Conservation (phyloP, 2,329 filamentous ascomycete species). For the Sarocladium oryzae region DNA sequence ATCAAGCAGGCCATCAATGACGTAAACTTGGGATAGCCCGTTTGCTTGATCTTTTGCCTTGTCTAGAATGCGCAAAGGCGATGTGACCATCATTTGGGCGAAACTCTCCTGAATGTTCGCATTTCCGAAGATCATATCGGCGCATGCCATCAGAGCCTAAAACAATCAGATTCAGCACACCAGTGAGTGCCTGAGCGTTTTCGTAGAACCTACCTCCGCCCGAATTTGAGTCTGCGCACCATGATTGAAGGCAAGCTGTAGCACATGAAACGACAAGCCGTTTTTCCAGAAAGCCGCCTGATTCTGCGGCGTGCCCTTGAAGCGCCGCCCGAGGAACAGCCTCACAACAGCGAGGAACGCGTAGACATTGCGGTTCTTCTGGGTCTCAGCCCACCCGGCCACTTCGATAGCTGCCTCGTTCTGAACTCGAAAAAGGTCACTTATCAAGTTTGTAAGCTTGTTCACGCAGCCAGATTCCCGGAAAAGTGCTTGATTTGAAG, state of each 20-base stretch:
- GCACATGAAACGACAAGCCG: conserved; percentile 69
- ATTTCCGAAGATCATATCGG: conserved; percentile 82
- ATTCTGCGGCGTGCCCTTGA: conserved; percentile 72
- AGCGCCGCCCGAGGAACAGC: conserved; percentile 78
- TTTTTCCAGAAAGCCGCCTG: conserved; percentile 81
- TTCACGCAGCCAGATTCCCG: conserved; percentile 80
- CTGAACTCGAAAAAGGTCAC: conserved; percentile 47
- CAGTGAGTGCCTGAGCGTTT: background rate
- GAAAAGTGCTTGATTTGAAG: conserved; percentile 90
- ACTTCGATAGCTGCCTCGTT: conserved; percentile 47
- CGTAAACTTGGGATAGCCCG: conserved; percentile 63
- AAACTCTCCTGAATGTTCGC: conserved; percentile 77
- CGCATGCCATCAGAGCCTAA: conserved; percentile 74
- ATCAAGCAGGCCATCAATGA: conserved; percentile 89
- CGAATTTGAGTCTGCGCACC: conserved; percentile 70
- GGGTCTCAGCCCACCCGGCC: conserved; percentile 67
- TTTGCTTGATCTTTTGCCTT: conserved; percentile 33
- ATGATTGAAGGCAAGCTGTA: conserved; percentile 76
- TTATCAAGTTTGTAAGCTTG: conserved; percentile 63
- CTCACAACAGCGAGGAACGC: conserved; percentile 81
- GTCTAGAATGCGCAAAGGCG: conserved; percentile 34
- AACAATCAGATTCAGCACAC: conserved; percentile 10
- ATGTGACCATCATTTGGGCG: conserved; percentile 73
- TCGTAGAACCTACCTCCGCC: conserved; percentile 55
- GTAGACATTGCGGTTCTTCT: conserved; percentile 86